Percentiles rank a stretch among this genome's conserved stretches.
These are phyloP conservation scores for Byssothecium circinans DNA, from an alignment of 2,329 filamentous ascomycete species.

Conservation along the genomic window DNA sequence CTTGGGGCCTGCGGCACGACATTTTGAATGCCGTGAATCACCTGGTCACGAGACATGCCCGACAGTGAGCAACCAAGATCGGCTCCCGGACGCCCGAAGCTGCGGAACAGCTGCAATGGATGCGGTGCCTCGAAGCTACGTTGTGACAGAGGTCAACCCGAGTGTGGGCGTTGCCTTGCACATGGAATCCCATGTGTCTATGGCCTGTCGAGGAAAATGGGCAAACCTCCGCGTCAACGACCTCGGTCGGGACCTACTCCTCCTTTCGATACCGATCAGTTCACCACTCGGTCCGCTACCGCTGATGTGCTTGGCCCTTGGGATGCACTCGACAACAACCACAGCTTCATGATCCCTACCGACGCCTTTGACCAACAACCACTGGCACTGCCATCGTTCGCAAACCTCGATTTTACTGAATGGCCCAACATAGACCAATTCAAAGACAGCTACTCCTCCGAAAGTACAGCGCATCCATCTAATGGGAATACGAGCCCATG, in stretches of 20 bases:
- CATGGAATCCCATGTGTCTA: constrained; percentile 25
- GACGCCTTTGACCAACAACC: background rate
- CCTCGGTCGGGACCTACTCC: no score
- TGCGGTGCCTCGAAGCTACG: constrained; percentile 36
- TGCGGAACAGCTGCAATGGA: constrained; percentile 31
- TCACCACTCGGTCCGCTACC: background rate
- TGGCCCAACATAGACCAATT: background rate
- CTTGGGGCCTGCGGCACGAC: no score
- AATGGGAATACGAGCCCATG: no score
- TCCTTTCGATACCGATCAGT: background rate
- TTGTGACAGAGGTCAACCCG: constrained; percentile 30
- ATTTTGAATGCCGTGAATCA: background rate
- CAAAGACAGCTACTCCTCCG: background rate
- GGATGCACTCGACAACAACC: background rate
- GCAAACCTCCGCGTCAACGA: constrained; percentile 25
- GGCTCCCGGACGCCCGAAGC: constrained; percentile 15
- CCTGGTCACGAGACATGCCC: background rate
- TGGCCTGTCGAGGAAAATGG: constrained; percentile 20
- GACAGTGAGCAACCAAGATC: background rate
- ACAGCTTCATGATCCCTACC: background rate
- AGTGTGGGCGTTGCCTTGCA: constrained; percentile 29
- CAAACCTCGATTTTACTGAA: background rate
- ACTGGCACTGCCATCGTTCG: background rate
- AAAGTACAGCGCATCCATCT: no score
- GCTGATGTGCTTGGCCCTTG: background rate